Base-by-base conservation (phyloP, 164 flowering plant species). In the Pachysandra terminalis region DNA sequence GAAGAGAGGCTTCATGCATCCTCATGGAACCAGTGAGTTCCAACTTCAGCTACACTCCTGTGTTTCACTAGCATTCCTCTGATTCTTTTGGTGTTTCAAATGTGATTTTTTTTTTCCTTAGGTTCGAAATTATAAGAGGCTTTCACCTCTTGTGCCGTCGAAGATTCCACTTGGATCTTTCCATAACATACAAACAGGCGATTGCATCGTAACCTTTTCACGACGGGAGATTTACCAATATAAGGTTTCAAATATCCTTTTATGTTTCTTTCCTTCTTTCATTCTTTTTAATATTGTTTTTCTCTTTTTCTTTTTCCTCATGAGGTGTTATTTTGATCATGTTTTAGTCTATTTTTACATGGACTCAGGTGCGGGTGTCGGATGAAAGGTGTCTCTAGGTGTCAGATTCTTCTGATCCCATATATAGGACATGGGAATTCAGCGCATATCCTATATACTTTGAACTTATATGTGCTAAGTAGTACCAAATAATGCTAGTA, bases 151-250 rank as follows among this genome's bases (percentile, higher is more conserved):
- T 49, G 81, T 90, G 72, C 90, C 95, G 59, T 71, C 75, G 78
- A 77, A 80, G 66, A 76, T 67, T 68, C 90, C 97, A 58, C 88
- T 94, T 68, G 84, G 89, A 65, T 79, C 89, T 13, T 90, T 84
- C 66, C 72, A 80, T 52, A 74, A 91, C 64, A 82, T 94, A 70
- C 74, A 62, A 73, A 86, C 78, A 41, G 98, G 98, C 1, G 98
- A 94, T 68, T 94, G 98, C 77, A 74, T 94, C 66, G 98, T 94
- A 3, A 78, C 97, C 53, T 94, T 94, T 82, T 91, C 98, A 49
- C 89, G 98, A 13, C 76, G 27, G 16, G 68, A 71, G 61, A 91
- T 94, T 72, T 94, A 90, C 75, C 78, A 37, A 60, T 68, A 88
- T 37, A 93, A 90, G 93, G 98, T 91, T n/a, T 32, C 68, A 16